phyloP scores from a whole-genome alignment of 768 basidiomycete genomes.

The Pleurotus pulmonarius region DNA sequence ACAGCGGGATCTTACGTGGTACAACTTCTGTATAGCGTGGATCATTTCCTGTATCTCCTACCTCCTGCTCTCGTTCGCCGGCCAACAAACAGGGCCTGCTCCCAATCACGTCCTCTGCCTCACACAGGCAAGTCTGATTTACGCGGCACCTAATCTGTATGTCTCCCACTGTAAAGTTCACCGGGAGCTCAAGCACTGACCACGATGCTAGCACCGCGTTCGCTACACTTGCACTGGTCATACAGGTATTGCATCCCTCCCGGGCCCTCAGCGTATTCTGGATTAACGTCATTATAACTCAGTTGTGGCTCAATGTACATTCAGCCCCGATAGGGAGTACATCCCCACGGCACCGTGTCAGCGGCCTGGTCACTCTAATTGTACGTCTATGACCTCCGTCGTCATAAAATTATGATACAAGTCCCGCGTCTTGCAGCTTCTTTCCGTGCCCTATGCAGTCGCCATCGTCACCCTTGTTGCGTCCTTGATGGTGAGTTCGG shows the following conservation, averaged over 20 bases:
- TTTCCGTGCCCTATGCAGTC: not conserved
- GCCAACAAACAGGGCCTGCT: constrained; percentile 4
- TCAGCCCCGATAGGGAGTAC: not conserved
- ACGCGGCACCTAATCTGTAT: constrained; percentile 14
- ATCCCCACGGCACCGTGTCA: not conserved
- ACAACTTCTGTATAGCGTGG: constrained; percentile 18
- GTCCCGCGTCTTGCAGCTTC: not conserved
- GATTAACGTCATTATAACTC: too few relatives aligned
- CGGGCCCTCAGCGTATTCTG: too few relatives aligned
- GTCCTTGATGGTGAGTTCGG: not conserved
- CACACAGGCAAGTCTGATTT: constrained; percentile 14
- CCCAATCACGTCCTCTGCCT: constrained; percentile 15
- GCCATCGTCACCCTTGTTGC: not conserved
- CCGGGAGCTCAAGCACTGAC: not conserved
- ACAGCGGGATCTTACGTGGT: constrained; percentile 16
- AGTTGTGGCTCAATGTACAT: constrained; percentile 2
- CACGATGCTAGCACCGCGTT: constrained; percentile 10
- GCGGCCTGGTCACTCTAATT: not conserved
- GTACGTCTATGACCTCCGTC: not conserved
- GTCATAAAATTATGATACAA: not conserved
- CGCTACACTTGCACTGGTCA: constrained; percentile 16
- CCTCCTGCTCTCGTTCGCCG: constrained; percentile 11
- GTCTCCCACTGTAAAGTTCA: not conserved
- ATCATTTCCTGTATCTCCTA: constrained; percentile 19
- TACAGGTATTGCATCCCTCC: constrained; percentile 11